phyloP scores from a whole-genome alignment of 129 eudicot species.

The Chrysanthemum lavandulifolium region DNA sequence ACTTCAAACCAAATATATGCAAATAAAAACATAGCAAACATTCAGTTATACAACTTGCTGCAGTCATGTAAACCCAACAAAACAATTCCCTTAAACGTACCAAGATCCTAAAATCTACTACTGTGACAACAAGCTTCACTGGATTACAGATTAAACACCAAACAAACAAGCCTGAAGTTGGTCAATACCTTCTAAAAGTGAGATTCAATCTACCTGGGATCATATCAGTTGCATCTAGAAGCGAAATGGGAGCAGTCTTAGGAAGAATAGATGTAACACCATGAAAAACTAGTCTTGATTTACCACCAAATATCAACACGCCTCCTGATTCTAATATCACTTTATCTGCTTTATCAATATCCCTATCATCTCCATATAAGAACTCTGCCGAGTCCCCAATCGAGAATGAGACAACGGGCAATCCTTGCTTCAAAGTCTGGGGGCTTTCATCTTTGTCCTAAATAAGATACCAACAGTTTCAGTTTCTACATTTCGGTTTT shows the following conservation, averaged over 20 bases:
- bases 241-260: constrained; percentile 48
- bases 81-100: no score
- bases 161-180: neutral
- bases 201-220: constrained; percentile 77
- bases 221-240: constrained; percentile 52
- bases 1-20: no score
- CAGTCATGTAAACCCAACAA: constrained; percentile 17
- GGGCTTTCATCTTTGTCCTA: constrained; percentile 82
- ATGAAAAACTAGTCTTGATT: constrained; percentile 72
- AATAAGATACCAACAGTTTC: neutral
- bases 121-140: neutral
- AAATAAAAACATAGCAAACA: no score
- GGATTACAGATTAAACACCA: no score
- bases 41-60: no score
- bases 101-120: no score
- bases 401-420: constrained; percentile 87
- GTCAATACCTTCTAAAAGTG: constrained; percentile 60
- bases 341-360: constrained; percentile 46
- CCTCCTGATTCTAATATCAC: constrained; percentile 79
- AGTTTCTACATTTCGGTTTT: neutral
- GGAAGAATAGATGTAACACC: constrained; percentile 55
- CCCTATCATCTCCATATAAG: constrained; percentile 57
- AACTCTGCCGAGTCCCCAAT: constrained; percentile 86
- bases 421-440: constrained; percentile 45
- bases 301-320: constrained; percentile 83